Conservation (phyloP, 1,284 basidiomycete genomes). For the Bjerkandera adusta region DNA sequence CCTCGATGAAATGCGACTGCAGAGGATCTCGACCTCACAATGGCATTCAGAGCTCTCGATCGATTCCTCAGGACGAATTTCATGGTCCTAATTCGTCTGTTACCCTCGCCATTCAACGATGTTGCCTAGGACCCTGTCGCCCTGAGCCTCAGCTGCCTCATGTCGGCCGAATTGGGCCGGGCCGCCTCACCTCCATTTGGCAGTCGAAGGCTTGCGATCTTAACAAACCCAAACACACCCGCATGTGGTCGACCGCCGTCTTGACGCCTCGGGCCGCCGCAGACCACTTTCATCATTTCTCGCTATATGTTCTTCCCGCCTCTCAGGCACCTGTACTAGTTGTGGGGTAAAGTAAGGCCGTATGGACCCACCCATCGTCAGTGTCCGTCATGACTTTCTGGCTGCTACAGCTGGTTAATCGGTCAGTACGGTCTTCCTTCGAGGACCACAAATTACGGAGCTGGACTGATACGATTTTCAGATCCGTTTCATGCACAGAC, state of each 20-base stretch:
- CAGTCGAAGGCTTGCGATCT: neutral
- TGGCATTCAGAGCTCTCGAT: neutral
- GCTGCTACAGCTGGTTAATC: too few species aligned
- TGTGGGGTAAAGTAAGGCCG: neutral
- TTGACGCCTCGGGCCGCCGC: neutral
- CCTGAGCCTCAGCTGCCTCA: neutral
- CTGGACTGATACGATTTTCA: too few species aligned
- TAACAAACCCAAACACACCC: neutral
- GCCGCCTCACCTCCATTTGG: neutral
- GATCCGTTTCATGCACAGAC: too few species aligned
- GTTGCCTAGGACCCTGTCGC: neutral
- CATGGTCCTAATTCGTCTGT: neutral
- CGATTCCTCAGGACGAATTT: neutral
- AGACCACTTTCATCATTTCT: neutral
- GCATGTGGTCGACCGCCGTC: neutral
- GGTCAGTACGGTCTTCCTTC: too few species aligned
- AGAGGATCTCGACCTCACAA: too few species aligned
- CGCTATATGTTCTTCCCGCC: neutral
- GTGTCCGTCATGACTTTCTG: neutral
- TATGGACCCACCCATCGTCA: neutral
- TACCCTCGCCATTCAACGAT: neutral
- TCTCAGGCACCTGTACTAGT: neutral
- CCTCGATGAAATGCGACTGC: too few species aligned
- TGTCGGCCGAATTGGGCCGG: too few species aligned
- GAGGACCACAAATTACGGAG: too few species aligned